Base-by-base conservation (phyloP, 352 stramenopile species). In the Globisporangium nodosum region DNA sequence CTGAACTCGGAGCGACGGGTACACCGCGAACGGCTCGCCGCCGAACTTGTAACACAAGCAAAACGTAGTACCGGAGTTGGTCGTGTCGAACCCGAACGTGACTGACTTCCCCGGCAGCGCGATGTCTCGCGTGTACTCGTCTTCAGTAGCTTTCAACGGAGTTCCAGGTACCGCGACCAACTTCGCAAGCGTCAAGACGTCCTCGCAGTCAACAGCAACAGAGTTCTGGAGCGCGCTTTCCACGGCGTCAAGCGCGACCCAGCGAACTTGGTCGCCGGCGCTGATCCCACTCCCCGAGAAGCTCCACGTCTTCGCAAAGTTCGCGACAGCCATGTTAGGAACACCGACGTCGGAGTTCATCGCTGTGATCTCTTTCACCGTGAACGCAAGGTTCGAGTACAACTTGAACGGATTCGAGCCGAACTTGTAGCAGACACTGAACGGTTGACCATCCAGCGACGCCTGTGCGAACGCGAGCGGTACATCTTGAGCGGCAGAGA, bases 11-110 rank as follows among this genome's bases (percentile, higher is more conserved):
- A 87, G 65, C 0, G 37, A 39, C 3, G 71, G 60, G 40, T 88
- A 90, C 8, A 87, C 62, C 12, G 61, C 72, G 55, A 73, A 90
- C 3, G 80, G 80, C 20, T 90, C 77, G n/a, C 68, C 70, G 5
- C 74, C 80, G 58, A 88, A 90, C 47, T 85, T 81, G 64, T 86
- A 88, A 49, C 80, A 90, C 3, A 90, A 56, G 30, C 64, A 82
- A 39, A 80, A 90, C 0, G 56, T 79, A 12, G 81, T 82, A 5
- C 80, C 77, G 20, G 73, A 66, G 24, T 65, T 80, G 46, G 56
- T 31, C 7, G 51, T 58, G 15, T 70, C 69, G 58, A 90, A 88
- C 0, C 63, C 56, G 16, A 86, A 73, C 0, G 58, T 52, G 4
- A n/a, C 43, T 1, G 64, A 47, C 11, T 57, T 33, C 3, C 61